Conservation (phyloP, 495 filamentous ascomycete species). For the Trichoderma reesei region DNA sequence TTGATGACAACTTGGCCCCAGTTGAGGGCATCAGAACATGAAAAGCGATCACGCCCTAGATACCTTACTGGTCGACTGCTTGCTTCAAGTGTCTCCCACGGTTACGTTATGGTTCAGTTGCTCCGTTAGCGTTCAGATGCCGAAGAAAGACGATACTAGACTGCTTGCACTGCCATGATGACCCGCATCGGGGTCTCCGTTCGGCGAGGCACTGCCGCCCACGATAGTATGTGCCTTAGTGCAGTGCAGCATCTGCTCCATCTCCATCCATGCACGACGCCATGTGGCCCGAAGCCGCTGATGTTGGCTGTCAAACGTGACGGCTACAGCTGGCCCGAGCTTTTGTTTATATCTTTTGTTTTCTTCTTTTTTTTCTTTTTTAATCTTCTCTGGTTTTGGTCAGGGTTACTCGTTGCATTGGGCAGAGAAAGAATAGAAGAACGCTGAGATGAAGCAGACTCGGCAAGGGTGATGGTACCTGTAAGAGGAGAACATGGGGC, state of each 20-base stretch:
- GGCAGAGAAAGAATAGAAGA: neutral
- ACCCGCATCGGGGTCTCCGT: slow-evolving; percentile 9
- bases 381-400: neutral
- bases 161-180: slow-evolving; percentile 1
- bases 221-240: no score
- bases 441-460: neutral
- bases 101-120: neutral
- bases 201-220: slow-evolving; percentile 2
- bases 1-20: no score
- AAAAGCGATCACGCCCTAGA: neutral
- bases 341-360: no score
- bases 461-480: neutral
- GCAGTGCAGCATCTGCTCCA: no score
- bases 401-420: neutral
- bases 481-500: neutral
- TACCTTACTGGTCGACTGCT: no score
- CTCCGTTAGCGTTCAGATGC: neutral
- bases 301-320: neutral
- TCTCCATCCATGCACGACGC: neutral
- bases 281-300: neutral
- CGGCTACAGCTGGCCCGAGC: neutral
- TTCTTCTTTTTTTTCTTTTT: no score
- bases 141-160: neutral
- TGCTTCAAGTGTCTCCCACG: no score
- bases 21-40: no score